Base-by-base conservation (phyloP, 164 flowering plant species). In the Annona squamosa region DNA sequence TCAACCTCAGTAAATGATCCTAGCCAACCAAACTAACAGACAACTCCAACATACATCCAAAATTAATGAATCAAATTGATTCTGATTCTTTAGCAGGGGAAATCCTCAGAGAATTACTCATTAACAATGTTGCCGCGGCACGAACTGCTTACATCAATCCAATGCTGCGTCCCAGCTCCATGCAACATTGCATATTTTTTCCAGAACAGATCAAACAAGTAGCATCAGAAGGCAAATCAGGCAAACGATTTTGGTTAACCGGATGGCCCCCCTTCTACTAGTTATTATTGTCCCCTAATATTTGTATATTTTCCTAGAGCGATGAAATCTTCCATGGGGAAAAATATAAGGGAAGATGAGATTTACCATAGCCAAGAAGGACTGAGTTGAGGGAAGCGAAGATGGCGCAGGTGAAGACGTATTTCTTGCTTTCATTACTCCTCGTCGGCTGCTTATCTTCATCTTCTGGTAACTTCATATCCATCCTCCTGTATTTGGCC, bases 351-450 rank as follows among this genome's bases (percentile, higher is more conserved):
- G 56, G 56, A 44, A 47, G 4, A 56, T 18, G 46, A 4, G 12
- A n/a, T 42, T 46, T 74, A 81, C 84, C 84, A 62, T 81, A 81
- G 52, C 81, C 84, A 9, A 81, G 81, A 69, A 81, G 84, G 59
- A 79, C 84, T 48, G 79, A 76, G 48, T 81, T 81, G 70, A 79
- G 79, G 69, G 84, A 81, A 19, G 84, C 84, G 17, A 81, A 79
- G n/a, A 79, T 63, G 42, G 79, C 81, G 52, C 79, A 81, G 6
- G 79, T 77, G n/a, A 71, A 48, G 18, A 81, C 76, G 69, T 79
- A 81, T 69, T 70, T 76, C 57, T 68, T 78, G 69, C 69, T 71
- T 46, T 56, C 66, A 1, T n/a, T 44, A 56, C 43, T 71, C 45
- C 61, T 74, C 9, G 6, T 45, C 12, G 46, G 47, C 18, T 44